Conservation (phyloP, 495 filamentous ascomycete genomes). For the Coniosporium apollinis region DNA sequence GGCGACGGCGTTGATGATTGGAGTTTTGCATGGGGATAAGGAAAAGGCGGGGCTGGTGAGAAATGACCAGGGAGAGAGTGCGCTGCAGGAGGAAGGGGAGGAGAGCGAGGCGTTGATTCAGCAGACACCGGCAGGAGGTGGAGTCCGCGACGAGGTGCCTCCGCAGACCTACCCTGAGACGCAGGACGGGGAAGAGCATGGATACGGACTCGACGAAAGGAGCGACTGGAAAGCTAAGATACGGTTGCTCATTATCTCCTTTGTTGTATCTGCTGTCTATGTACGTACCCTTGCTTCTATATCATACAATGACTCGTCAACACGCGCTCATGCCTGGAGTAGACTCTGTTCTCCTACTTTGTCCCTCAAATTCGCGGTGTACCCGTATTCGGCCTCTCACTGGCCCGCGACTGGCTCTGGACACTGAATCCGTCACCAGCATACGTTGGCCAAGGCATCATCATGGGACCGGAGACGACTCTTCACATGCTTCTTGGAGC, state of each 20-base stretch:
- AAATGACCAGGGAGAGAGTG: slow-evolving; percentile 9
- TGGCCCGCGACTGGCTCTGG: slow-evolving; percentile 81
- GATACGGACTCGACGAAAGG: slow-evolving; percentile 12
- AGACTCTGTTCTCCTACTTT: slow-evolving; percentile 87
- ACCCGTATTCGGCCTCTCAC: slow-evolving; percentile 60
- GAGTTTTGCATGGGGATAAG: slow-evolving; percentile 57
- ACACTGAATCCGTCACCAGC: slow-evolving; percentile 88
- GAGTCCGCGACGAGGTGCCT: neutral
- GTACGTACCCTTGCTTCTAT: slow-evolving; percentile 12
- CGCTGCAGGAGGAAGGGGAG: slow-evolving; percentile 12
- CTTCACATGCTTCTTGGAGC: slow-evolving; percentile 92
- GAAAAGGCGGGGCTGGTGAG: slow-evolving; percentile 16
- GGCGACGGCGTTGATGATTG: slow-evolving; percentile 84
- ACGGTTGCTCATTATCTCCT: slow-evolving; percentile 40
- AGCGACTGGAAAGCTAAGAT: slow-evolving; percentile 48
- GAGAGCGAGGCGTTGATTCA: slow-evolving; percentile 11
- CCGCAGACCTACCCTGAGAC: slow-evolving; percentile 10
- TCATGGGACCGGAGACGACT: slow-evolving; percentile 85
- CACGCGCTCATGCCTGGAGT: slow-evolving; percentile 3
- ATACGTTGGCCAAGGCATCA: slow-evolving; percentile 74
- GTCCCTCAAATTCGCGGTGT: slow-evolving; percentile 69
- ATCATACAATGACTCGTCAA: neutral
- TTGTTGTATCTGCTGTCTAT: slow-evolving; percentile 39
- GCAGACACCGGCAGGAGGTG: neutral
- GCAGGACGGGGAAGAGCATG: slow-evolving; percentile 8